Base-by-base conservation (phyloP, 192 early-diverging fungal species). In the Coemansia sp. region DNA sequence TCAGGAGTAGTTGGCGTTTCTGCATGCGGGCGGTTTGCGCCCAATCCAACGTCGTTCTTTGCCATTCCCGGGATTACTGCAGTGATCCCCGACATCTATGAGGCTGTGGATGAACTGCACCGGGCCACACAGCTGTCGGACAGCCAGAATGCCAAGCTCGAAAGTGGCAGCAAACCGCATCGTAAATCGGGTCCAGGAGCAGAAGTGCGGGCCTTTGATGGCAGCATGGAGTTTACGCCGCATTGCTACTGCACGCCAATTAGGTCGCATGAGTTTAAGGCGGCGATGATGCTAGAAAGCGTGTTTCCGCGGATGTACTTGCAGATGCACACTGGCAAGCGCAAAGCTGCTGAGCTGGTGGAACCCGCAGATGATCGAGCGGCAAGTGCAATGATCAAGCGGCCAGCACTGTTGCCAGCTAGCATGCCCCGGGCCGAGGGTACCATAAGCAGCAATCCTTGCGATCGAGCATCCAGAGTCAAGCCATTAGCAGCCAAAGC, bases 41-140 rank as follows among this genome's bases (percentile, higher is more conserved):
- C 66, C 4, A 71, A 77, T 42, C 68, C 68, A 5, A 54, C 44
- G 51, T 77, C 74, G 32, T 71, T 77, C 36, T 77, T 77, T 36
- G 66, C 74, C 0, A 66, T 77, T 17, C 74, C 74, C 0, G 74
- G 74, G 0, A 77, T 77, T 20, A 77, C 68, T 0, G 64, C 68
- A 0, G 53, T 71, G 1, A 52, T 77, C 11, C 74, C 74, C 0
- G 64, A 62, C 15, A 54, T 77, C n/a, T 77, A 77, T 56, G 74
- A 77, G 60, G 74, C 74, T 0, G 54, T 77, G 11, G 74, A 77
- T 52, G 67, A 77, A 49, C 70, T 77, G 18, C 74, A 77, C 48
- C 55, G 74, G 3, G 60, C 62, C 6, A 58, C 66, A 12, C 71
- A 74, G 58, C 49, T 76, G 47, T 28, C 56, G 11, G 26, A 21